Evolutionary conservation across 768 basidiomycete species (phyloP).

Genomic region (Russula ochroleuca): DNA sequence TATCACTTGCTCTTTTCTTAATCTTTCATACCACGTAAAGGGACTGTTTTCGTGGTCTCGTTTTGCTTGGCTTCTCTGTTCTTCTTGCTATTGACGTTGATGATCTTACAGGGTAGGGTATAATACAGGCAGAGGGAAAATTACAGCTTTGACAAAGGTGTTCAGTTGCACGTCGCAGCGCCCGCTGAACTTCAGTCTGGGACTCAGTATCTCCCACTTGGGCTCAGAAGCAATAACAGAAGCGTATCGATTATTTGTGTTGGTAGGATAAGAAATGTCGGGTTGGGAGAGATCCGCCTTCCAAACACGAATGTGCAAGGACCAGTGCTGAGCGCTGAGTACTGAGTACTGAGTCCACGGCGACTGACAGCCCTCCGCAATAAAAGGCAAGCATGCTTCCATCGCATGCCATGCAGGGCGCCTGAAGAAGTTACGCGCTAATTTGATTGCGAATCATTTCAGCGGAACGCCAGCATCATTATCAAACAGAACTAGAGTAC

Average conservation of each 20-base stretch:
- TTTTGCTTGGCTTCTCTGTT: neutral
- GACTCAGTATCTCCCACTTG: no score
- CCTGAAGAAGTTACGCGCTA: no score
- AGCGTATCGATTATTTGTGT: no score
- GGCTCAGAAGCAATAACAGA: neutral
- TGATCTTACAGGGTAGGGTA: neutral
- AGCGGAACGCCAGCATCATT: no score
- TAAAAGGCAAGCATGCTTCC: no score
- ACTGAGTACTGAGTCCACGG: no score
- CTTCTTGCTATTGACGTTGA: neutral
- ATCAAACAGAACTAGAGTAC: no score
- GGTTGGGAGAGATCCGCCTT: neutral
- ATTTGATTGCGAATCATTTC: no score
- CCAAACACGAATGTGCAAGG: no score
- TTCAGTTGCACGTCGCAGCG: neutral
- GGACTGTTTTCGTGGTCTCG: neutral
- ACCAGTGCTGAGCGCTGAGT: no score
- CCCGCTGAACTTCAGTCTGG: neutral
- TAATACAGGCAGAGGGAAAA: neutral
- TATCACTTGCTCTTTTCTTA: conserved; percentile 16
- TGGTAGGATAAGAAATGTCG: neutral
- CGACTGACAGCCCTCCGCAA: no score
- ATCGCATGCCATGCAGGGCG: no score
- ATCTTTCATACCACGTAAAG: conserved; percentile 20
- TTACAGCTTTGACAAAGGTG: neutral